Evolutionary conservation across 495 filamentous ascomycete species (phyloP).

Genomic region (Lasiosphaeris hirsuta): DNA sequence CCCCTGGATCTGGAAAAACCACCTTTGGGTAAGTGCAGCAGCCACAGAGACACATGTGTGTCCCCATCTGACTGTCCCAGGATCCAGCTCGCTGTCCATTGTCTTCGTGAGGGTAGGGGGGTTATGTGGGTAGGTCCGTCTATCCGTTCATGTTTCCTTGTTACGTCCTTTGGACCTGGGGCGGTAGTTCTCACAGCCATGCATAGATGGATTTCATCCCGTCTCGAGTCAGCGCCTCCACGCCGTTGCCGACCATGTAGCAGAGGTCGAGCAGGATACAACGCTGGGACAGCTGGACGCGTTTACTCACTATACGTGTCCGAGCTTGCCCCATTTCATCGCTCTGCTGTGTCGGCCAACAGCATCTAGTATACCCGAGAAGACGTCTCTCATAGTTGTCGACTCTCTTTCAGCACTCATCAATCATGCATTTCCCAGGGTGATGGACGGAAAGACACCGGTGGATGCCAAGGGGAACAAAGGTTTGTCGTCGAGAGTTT

Average conservation of each 20-base stretch:
- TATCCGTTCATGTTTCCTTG: not conserved
- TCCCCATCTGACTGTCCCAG: slow-evolving; percentile 36
- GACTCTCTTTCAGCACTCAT: slow-evolving; percentile 74
- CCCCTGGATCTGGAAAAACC: slow-evolving; percentile 86
- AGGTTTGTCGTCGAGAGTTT: slow-evolving; percentile 14
- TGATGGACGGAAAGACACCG: slow-evolving; percentile 18
- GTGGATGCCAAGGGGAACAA: slow-evolving; percentile 23
- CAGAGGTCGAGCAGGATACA: slow-evolving; percentile 7
- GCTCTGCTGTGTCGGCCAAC: slow-evolving; percentile 65
- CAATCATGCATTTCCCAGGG: slow-evolving; percentile 64
- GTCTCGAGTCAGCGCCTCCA: slow-evolving; percentile 28
- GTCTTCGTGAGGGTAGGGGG: slow-evolving; percentile 55
- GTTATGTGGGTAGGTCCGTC: slow-evolving; percentile 86
- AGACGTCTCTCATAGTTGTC: slow-evolving; percentile 66
- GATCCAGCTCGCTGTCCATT: slow-evolving; percentile 64
- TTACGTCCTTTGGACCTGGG: slow-evolving; percentile 6
- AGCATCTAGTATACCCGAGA: slow-evolving; percentile 52
- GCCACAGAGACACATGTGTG: not conserved
- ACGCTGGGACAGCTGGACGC: slow-evolving; percentile 5
- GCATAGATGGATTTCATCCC: slow-evolving; percentile 34
- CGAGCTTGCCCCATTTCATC: slow-evolving; percentile 71
- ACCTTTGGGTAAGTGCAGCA: slow-evolving; percentile 60
- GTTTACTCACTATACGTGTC: slow-evolving; percentile 36
- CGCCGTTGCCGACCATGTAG: slow-evolving; percentile 9
- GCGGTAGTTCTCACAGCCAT: slow-evolving; percentile 8